Evolutionary conservation across 352 stramenopile species (phyloP), one percentile per base, ranked within the genome.

Genomic region (Phytophthora fragariaefolia): DNA sequence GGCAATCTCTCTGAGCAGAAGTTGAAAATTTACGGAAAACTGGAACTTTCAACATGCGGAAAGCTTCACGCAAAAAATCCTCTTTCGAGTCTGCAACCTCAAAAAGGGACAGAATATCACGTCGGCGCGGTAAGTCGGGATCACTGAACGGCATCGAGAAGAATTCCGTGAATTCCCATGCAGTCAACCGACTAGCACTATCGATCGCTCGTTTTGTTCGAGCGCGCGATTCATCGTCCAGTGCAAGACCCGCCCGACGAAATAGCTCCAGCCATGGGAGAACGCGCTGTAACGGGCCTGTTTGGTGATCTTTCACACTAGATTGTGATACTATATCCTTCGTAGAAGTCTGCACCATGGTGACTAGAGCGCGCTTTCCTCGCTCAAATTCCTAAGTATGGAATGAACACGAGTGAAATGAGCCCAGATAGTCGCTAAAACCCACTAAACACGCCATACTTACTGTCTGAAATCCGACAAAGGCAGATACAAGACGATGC

Each of bases 141-240:
- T 92, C 79, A 28, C 47, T 83, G 55, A 93, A 92, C 18, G 87
- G 87, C 77, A 91, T 90, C 3, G 85, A 91, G 54, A 96, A 94
- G 40, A 81, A 90, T 54, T 91, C 83, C 56, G 92, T 76, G 57
- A 96, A 96, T 50, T 85, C 78, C 76, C 76, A 90, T 20, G 82
- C 83, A 30, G 74, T 90, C 6, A 95, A 53, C 6, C 74, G 67
- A 13, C 57, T 74, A 6, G 77, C 83, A 23, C 54, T 70, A n/a
- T 79, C 69, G 38, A 79, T 71, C 17, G 75, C 56, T 71, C 71
- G 77, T 17, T 72, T 69, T n/a, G 68, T 81, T 27, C 54, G 62
- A 12, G 49, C 66, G 58, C 73, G 79, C 9, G 69, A 74, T 20
- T 91, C 83, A 56, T 91, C 85, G 58, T 85, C 83, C 32, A 82